phyloP scores from a whole-genome alignment of 2,329 filamentous ascomycete genomes.

The Herpotrichia juniperi region DNA sequence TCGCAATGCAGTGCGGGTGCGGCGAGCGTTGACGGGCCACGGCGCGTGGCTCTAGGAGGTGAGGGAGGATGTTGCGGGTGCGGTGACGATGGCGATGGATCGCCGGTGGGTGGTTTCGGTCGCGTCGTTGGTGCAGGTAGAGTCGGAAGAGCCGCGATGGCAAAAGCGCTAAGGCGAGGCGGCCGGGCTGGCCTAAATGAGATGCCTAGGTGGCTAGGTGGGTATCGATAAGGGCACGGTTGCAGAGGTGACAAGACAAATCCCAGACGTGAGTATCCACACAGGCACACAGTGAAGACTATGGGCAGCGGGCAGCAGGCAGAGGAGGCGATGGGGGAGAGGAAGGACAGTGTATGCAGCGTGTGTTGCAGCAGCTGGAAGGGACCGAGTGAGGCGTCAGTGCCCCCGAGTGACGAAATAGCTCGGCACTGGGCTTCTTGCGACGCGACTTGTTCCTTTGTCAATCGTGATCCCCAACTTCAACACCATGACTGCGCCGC shows the following conservation, averaged over 20 bases:
- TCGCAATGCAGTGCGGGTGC: background rate
- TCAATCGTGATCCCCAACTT: background rate
- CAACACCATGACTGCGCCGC: background rate
- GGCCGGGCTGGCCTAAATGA: constrained; percentile 15
- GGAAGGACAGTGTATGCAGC: no score
- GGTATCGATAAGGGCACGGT: constrained; percentile 35
- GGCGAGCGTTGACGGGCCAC: background rate
- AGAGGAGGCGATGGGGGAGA: no score
- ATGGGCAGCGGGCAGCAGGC: no score
- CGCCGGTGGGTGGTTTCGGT: constrained; percentile 13
- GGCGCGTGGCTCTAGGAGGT: background rate
- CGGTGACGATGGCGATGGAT: constrained; percentile 10
- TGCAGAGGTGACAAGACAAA: no score
- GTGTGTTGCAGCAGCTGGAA: background rate
- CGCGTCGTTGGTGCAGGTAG: constrained; percentile 16
- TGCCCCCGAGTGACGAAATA: background rate
- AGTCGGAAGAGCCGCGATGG: constrained; percentile 17
- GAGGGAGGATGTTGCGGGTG: background rate
- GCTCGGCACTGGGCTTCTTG: background rate
- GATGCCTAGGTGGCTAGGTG: no score
- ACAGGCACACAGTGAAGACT: constrained; percentile 7
- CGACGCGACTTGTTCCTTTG: background rate
- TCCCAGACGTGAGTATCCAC: no score
- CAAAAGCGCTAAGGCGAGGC: constrained; percentile 19
- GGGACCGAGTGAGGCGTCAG: background rate